Evolutionary conservation across 2,329 filamentous ascomycete genomes (phyloP).

Genomic region (Calonectria multiphialidica): DNA sequence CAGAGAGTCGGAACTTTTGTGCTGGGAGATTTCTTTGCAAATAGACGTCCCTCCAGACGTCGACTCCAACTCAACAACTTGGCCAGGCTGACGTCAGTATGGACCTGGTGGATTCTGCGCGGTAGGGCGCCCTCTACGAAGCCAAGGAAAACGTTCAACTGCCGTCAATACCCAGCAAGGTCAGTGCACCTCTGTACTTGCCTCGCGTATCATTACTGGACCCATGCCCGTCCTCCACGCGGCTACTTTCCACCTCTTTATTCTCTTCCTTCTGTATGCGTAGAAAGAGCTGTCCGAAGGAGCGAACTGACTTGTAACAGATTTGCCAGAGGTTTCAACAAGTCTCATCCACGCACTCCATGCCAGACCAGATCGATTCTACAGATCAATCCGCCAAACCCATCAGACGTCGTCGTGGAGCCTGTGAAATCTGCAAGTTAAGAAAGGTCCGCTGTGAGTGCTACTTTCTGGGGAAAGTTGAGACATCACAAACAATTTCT

Average conservation of each 20-base stretch:
- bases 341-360: neutral
- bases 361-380: neutral
- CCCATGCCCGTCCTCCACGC: neutral
- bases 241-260: neutral
- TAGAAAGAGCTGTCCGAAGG: neutral
- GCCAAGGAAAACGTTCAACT: neutral
- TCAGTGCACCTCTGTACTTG: neutral
- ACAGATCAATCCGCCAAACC: neutral
- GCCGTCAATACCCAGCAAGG: neutral
- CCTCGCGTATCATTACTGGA: neutral
- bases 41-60: neutral
- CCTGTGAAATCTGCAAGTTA: neutral
- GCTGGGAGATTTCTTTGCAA: neutral
- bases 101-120: neutral
- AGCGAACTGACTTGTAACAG: neutral
- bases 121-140: neutral
- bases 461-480: neutral
- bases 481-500: neutral
- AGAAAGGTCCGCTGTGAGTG: conserved; percentile 1
- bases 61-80: neutral
- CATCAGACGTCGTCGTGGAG: neutral
- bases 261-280: neutral
- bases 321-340: too few species aligned
- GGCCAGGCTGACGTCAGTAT: neutral
- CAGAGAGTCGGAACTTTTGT: neutral